Evolutionary conservation across 805 yeast species (phyloP), one percentile per base, ranked within the genome.

Genomic region (Pichia insulana): DNA sequence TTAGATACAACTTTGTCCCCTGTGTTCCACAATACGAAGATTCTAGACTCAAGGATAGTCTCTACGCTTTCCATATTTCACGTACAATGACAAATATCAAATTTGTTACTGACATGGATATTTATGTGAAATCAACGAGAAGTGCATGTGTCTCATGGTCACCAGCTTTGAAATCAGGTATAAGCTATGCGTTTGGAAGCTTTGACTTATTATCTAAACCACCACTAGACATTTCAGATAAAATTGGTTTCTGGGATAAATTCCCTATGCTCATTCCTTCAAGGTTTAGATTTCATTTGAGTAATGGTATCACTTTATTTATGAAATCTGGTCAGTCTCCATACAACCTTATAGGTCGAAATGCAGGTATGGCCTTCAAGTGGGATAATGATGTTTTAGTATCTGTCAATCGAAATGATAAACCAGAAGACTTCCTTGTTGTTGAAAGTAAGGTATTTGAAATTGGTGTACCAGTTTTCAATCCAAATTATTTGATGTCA

Each of bases 191-290:
- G 2, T 75, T 80, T 78, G 58, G 75, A 35, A 76, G 80, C 60
- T 74, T 80, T 54, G 87, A 80, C 57, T 75, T 70, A 40, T 68
- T 80, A 40, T 78, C 85, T 0, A 80, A 80, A 51, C 84, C 88
- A 1, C 83, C 83, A 2, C 57, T 79, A 20, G 88, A 80, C 54
- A 76, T 76, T 1, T 77, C 84, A 2, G 63, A 69, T 8, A 76
- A 76, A 47, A 52, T 80, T 7, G 88, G 88, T 4, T 77, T 80
- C 50, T 80, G 88, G 88, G 88, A 80, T 58, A 80, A 80, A 49
- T 54, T 78, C 33, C 67, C 83, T 2, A 62, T 75, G 18, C 52
- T 73, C 7, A 52, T 73, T 17, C 86, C 79, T 47, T 83, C 83
- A 4, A 64, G 58, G 36, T 62, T 76, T 49, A 61, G 53, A 3